Conservation (phyloP, 1,284 basidiomycete species). For the Wallemia mellicola region DNA sequence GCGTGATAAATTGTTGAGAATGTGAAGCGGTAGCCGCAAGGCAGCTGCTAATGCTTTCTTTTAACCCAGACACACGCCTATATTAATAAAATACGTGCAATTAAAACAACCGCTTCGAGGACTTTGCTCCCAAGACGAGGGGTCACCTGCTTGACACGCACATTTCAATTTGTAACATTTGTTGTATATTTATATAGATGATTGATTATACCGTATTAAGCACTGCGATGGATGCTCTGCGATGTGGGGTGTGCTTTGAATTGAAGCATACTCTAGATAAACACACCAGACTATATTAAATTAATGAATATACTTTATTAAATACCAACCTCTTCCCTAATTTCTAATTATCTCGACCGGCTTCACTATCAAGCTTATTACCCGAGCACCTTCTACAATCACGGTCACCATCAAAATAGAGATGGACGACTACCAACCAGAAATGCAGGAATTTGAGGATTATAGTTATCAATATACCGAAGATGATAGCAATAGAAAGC, state of each 20-base stretch:
- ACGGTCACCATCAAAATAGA: not conserved
- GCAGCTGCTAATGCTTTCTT: not conserved
- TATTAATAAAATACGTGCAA: not conserved
- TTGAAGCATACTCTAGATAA: too few relatives aligned
- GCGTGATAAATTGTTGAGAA: not conserved
- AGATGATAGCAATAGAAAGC: too few relatives aligned
- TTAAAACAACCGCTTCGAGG: constrained; percentile 1
- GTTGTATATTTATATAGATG: too few relatives aligned
- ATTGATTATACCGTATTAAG: too few relatives aligned
- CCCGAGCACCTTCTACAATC: not conserved
- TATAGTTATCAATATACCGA: too few relatives aligned
- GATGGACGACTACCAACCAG: too few relatives aligned
- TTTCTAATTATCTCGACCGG: not conserved
- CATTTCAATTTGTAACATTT: not conserved
- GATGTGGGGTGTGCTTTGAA: too few relatives aligned
- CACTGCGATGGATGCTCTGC: too few relatives aligned
- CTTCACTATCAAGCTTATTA: not conserved
- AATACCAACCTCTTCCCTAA: too few relatives aligned
- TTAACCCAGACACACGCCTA: not conserved
- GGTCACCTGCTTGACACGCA: not conserved
- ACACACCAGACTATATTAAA: too few relatives aligned
- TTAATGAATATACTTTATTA: too few relatives aligned
- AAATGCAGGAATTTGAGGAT: too few relatives aligned
- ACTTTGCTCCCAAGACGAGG: not conserved
- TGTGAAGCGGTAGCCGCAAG: not conserved